Evolutionary conservation across 179 eudicot species (phyloP), one percentile per base, ranked within the genome.

Genomic region (Spinacia oleracea): DNA sequence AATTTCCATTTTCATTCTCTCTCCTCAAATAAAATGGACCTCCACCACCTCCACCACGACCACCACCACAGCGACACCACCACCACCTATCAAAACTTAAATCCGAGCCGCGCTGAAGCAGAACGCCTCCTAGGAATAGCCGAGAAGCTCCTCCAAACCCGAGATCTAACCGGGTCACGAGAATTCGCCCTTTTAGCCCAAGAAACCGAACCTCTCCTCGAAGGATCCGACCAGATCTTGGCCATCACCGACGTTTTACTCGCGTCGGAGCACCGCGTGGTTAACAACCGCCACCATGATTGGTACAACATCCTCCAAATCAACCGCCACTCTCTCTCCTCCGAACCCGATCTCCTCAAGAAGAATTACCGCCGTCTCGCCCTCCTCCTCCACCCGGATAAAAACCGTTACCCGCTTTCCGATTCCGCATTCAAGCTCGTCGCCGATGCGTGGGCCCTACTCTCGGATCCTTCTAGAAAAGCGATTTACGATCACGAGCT

Each of bases 101-200:
- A 23, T 11, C 77, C 78, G 11, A 81, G 43, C 59, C 51, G 78
- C 12, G 80, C 87, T 8, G 98, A 93, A 74, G 93, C 93, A 0
- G 89, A 87, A 4, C 85, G 93, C 0, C 87, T 93, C 0, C 81
- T 91, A 1, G 85, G 87, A 8, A 86, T 91, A 79, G 91, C 98
- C 58, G 94, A 88, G 48, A 93, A 93, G 81, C 96, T 93, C 68
- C 86, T 93, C 55, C 86, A 83, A 31, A 75, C 76, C 78, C 85
- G 87, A 58, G 98, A 93, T 80, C 86, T 89, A 59, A 62, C 79
- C 79, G 89, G 94, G 31, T 85, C 86, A 32, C 75, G 90, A 40
- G 96, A 91, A 77, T 93, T 93, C 85, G 98, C 97, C n/a, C 77
- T 90, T 21, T 59, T 91, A 20, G 98, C 98, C 1, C 98, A 89